phyloP scores from a whole-genome alignment of 352 stramenopile species.

The Phytophthora citrophthora region DNA sequence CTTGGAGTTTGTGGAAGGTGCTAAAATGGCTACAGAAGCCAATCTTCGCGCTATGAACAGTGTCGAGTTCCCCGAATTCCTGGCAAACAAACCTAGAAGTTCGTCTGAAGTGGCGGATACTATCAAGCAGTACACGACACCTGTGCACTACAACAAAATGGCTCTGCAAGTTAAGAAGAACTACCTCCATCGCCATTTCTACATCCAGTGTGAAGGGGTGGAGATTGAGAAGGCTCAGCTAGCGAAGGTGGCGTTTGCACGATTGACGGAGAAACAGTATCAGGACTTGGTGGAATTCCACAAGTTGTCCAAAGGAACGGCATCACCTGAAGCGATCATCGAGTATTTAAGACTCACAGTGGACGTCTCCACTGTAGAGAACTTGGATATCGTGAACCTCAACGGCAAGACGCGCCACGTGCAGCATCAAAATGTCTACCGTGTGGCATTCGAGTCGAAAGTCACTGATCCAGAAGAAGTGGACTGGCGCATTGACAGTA shows the following conservation, averaged over 20 bases:
- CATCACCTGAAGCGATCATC: slow-evolving; percentile 27
- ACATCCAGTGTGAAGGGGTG: slow-evolving; percentile 49
- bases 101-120: slow-evolving; percentile 27
- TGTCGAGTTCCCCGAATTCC: slow-evolving; percentile 42
- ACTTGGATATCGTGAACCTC: slow-evolving; percentile 41
- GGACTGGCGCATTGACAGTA: slow-evolving; percentile 65
- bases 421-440: slow-evolving; percentile 42
- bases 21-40: slow-evolving; percentile 35
- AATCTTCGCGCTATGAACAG: slow-evolving; percentile 48
- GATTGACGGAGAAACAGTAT: slow-evolving; percentile 51
- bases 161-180: slow-evolving; percentile 52
- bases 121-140: slow-evolving; percentile 30
- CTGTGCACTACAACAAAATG: slow-evolving; percentile 44
- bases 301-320: background rate
- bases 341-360: slow-evolving; percentile 48
- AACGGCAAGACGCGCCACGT: slow-evolving; percentile 26
- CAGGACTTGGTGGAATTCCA: slow-evolving; percentile 31
- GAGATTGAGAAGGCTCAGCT: slow-evolving; percentile 45
- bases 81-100: slow-evolving; percentile 31
- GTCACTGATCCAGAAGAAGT: slow-evolving; percentile 63
- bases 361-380: slow-evolving; percentile 46
- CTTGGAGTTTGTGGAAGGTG: slow-evolving; percentile 54
- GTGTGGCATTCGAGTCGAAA: slow-evolving; percentile 59
- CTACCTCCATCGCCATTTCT: slow-evolving; percentile 42
- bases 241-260: slow-evolving; percentile 35